A percentile compares a stretch with the other conserved stretches of the same genome.
phyloP scores from a whole-genome alignment of 2,329 filamentous ascomycete species.

The Elsinoe arachidis region DNA sequence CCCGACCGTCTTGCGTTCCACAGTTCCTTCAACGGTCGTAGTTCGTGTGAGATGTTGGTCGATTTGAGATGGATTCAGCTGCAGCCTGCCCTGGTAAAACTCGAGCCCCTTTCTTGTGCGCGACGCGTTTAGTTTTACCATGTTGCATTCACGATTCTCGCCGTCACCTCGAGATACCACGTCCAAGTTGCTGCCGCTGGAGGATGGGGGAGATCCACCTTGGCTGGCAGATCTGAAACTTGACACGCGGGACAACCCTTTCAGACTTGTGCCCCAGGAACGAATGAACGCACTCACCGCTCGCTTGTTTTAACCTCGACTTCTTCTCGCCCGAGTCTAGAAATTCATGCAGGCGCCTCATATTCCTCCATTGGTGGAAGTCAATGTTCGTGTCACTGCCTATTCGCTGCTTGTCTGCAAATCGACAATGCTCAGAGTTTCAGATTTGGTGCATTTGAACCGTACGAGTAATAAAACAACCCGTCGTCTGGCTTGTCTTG shows the following conservation, averaged over 20 bases:
- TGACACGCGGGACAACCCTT: not conserved
- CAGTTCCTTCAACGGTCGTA: slow-evolving; percentile 2
- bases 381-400: not conserved
- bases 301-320: slow-evolving; percentile 2
- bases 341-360: slow-evolving; percentile 1
- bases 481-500: not conserved
- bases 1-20: slow-evolving; percentile 2
- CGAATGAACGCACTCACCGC: not conserved
- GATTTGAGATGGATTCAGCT: not conserved
- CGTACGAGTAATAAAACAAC: not conserved
- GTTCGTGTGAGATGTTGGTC: slow-evolving; percentile 1
- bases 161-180: not conserved
- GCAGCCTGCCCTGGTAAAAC: not conserved
- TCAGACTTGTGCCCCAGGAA: not conserved
- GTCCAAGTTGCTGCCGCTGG: not conserved
- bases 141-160: slow-evolving; percentile 1
- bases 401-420: not conserved
- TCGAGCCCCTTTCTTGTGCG: not conserved
- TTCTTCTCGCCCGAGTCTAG: not conserved
- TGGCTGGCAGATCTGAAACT: slow-evolving; percentile 7
- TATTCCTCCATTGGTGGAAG: slow-evolving; percentile 3
- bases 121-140: not conserved
- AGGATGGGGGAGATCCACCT: not conserved
- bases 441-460: not conserved
- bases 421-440: not conserved